Evolutionary conservation across 306 rosid species (phyloP), one percentile per base, ranked within the genome.

Genomic region (Cyclanthera cordifolia): DNA sequence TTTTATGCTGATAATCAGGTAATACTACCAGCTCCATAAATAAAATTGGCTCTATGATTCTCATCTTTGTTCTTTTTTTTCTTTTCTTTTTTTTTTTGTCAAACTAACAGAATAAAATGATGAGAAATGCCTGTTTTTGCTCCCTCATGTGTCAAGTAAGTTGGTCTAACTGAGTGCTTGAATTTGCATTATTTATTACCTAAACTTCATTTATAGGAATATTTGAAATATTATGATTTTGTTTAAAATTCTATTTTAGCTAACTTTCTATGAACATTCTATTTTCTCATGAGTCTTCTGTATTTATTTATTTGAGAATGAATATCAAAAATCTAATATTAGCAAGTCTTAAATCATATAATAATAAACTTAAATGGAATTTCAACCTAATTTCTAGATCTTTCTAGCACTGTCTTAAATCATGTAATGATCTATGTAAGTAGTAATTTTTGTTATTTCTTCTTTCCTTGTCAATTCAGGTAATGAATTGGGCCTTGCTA

Each of bases 101-200:
- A 28, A 48, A 83, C 87, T 85, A 81, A 87, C 63, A 71, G 67
- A 88, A 85, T 88, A 85, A 85, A 88, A 63, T 64, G 64, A 32
- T 58, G 68, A 69, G 80, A 73, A 87, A 85, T 32, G 64, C 30
- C 79, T 64, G 53, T 51, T 72, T 57, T 72, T 58, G 41, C 71
- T 24, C 48, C 50, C 47, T 58, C 57, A 20, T 32, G 24, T 32
- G 51, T 7, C 3, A 61, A 24, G 50, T 61, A 24, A 37, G 28
- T 32, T n/a, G n/a, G n/a, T 6, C 69, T 21, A 14, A 12, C 47
- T 21, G 45, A 21, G 27, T 66, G 37, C 39, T 45, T 66, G 37
- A 37, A n/a, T n/a, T n/a, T n/a, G n/a, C n/a, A n/a, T n/a, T n/a
- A n/a, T n/a, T n/a, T n/a, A n/a, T n/a, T n/a, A n/a, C n/a, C 50